Evolutionary conservation across 441 rosid genomes (phyloP), one percentile per base, ranked within the genome.

Genomic region (Gossypium gossypioides): DNA sequence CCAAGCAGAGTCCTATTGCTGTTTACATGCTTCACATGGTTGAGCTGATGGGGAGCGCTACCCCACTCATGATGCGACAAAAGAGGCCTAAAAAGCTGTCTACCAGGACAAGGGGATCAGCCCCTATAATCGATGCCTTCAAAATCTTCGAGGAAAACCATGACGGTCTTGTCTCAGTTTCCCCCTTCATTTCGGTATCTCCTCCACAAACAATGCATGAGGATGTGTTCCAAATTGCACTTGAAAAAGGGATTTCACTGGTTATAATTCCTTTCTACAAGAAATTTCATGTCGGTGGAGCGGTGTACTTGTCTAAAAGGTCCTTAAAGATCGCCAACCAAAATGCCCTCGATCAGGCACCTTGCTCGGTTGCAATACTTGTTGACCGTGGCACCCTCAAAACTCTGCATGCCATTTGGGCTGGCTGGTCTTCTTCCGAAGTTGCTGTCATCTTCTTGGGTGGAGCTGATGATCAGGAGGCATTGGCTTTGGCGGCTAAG

Each of bases 331-430:
- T 68, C 16, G 10, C 69, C 24, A 77, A 78, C 77, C 37, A 59
- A 16, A 83, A 81, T 52, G 82, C 82, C 68, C 68, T 77, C 0
- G 72, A 18, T 18, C 72, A 69, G 61, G 78, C 81, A 34, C 87
- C 84, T 63, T 81, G 89, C 77, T 75, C 89, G 9, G 84, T 85
- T 61, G 87, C 83, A 44, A 77, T 85, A 51, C 72, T 82, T 15
- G 44, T 83, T 21, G 73, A 75, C 42, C 80, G 81, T 25, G 71
- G 73, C 2, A 9, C 15, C 24, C 12, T 12, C 9, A 66, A 65
- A 18, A 18, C 46, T 24, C 25, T n/a, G 25, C 78, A 55, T 54
- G 71, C 77, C 48, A 54, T 75, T 75, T 40, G 44, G 44, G 60
- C 72, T 40, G 22, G 51, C 40, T 15, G 58, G 66, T 57, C 65